Conservation (phyloP, 2,329 filamentous ascomycete species). For the Fusarium sororula region DNA sequence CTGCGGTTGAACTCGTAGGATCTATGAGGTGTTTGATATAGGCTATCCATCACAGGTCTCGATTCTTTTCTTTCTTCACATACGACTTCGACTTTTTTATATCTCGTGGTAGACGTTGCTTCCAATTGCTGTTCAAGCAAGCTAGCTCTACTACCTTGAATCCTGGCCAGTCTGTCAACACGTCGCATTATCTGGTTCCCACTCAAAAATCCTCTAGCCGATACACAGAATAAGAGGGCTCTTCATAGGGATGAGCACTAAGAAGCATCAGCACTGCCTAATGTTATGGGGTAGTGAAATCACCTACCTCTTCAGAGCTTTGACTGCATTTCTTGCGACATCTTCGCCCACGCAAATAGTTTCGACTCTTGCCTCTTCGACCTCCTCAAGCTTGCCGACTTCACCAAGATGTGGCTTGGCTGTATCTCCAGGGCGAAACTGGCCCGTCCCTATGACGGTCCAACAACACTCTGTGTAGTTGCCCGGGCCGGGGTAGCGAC, state of each 20-base stretch:
- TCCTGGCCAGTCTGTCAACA: rapidly evolving
- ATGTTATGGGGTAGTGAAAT: background rate
- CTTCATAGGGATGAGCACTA: background rate
- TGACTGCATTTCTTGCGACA: background rate
- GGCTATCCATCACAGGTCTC: background rate
- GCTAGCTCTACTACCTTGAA: background rate
- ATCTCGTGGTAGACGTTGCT: background rate
- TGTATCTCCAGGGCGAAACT: background rate
- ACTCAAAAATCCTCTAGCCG: background rate
- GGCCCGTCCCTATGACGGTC: background rate
- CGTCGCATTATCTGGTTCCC: rapidly evolving
- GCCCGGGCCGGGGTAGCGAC: background rate
- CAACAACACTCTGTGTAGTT: background rate
- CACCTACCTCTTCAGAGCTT: background rate
- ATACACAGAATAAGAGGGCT: background rate
- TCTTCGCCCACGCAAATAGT: background rate
- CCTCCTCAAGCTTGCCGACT: background rate
- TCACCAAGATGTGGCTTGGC: rapidly evolving
- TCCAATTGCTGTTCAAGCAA: background rate
- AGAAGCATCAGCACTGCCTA: background rate
- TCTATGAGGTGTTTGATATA: background rate
- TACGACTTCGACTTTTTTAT: too few species aligned
- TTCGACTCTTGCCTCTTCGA: background rate
- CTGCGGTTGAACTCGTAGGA: background rate
- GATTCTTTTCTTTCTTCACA: too few species aligned